A percentile compares a stretch with the other conserved stretches of the same genome.
Evolutionary conservation across 305 asterid species (phyloP).

Genomic region (Fraxinus xanthoxyloides): DNA sequence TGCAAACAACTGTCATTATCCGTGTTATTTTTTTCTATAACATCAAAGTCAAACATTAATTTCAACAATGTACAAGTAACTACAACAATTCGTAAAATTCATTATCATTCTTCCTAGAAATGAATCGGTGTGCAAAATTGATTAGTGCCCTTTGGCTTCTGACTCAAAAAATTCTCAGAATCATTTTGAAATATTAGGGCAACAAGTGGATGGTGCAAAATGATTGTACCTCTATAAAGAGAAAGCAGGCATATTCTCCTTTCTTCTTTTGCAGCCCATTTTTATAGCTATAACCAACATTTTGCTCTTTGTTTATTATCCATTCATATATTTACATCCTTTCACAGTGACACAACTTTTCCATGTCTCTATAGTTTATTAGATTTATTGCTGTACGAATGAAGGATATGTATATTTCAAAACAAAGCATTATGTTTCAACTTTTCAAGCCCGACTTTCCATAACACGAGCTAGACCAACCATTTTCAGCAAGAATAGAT

Average conservation of each 20-base stretch:
- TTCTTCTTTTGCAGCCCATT: slow-evolving; percentile 4
- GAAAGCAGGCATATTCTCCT: slow-evolving; percentile 2
- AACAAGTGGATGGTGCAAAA: slow-evolving; percentile 31
- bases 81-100: not conserved
- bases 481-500: not conserved
- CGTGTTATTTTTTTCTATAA: too few species aligned
- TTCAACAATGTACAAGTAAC: too few species aligned
- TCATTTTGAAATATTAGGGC: slow-evolving; percentile 16
- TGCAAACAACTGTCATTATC: not conserved
- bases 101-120: too few species aligned
- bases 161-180: slow-evolving; percentile 25
- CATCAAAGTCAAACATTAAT: not conserved
- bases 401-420: not conserved
- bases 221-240: slow-evolving; percentile 22
- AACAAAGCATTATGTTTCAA: not conserved
- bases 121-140: not conserved
- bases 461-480: not conserved
- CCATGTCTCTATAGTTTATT: too few species aligned
- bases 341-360: slow-evolving; percentile 16
- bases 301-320: slow-evolving; percentile 9
- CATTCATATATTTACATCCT: not conserved
- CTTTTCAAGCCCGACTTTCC: not conserved
- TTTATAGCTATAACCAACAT: slow-evolving; percentile 7
- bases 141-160: slow-evolving; percentile 15
- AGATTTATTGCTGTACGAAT: not conserved